Evolutionary conservation across 176 grass and related monocot species (phyloP), one percentile per base, ranked within the genome.

Genomic region (Calamus simplicifolius): DNA sequence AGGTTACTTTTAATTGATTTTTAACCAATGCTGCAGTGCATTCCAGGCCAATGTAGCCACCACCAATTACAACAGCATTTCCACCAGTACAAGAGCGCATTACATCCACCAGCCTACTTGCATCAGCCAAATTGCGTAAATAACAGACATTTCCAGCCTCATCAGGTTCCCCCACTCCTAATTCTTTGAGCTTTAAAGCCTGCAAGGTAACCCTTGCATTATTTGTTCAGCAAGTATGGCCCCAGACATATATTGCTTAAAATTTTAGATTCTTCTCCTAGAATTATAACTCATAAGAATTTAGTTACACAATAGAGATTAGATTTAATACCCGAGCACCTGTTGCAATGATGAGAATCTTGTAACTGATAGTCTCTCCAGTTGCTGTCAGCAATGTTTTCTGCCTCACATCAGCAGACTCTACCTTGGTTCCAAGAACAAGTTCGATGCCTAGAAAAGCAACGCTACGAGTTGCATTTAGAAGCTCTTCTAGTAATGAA

Each of bases 41-140:
- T 75, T 97, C 93, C 93, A 97, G 88, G 55, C 93, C 93, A 49
- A 92, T 92, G 67, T 92, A 97, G 43, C 93, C 93, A 69, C 93
- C 93, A 73, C 93, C 93, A 38, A 97, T 91, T 53, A 97, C 81
- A 68, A 97, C 87, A 74, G 87, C 87, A 68, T 85, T 85, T 71
- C 88, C 88, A 43, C 75, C 78, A 58, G 72, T 60, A 63, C 81
- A 97, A 51, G 75, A 75, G 31, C 70, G 75, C 84, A 97, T 97
- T 10, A 63, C 73, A 35, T 61, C 77, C 50, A 88, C 87, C 58
- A 97, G 81, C 58, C 73, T 97, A 75, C 80, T 75, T 1, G 87
- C 87, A 70, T 92, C 87, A 15, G 74, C 78, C 65, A 97, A 53
- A 69, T 76, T 77, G 30, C 87, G 80, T 29, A 97, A 83, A 80